phyloP scores from a whole-genome alignment of 345 rosid genomes.

The Lumnitzera racemosa region DNA sequence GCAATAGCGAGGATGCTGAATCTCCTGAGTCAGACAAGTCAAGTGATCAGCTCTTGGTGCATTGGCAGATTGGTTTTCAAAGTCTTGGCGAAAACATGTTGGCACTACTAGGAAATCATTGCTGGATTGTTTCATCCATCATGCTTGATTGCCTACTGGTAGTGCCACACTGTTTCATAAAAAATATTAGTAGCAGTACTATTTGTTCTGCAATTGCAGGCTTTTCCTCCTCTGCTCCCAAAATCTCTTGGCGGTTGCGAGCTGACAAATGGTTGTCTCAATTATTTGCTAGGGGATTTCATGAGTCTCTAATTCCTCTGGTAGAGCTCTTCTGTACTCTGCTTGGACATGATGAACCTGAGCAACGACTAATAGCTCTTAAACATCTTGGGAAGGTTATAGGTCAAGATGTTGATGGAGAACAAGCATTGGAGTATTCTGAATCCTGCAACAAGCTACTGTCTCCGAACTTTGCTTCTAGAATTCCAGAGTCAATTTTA shows the following conservation, averaged over 20 bases:
- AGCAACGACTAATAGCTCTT: constrained; percentile 65
- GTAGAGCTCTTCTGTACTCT: constrained; percentile 45
- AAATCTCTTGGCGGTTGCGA: constrained; percentile 61
- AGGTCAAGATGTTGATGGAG: constrained; percentile 43
- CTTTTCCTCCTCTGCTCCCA: constrained; percentile 56
- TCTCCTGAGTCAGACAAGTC: constrained; percentile 21
- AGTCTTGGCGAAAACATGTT: constrained; percentile 43
- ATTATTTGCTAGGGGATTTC: constrained; percentile 37
- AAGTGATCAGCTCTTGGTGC: constrained; percentile 23
- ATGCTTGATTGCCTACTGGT: constrained; percentile 63
- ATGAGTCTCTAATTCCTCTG: constrained; percentile 41
- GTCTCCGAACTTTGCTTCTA: constrained; percentile 24
- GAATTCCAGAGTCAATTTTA: constrained; percentile 35
- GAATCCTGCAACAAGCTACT: constrained; percentile 21
- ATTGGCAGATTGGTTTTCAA: constrained; percentile 43
- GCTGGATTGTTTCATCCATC: constrained; percentile 69
- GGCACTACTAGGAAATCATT: constrained; percentile 40
- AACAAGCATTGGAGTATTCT: constrained; percentile 22
- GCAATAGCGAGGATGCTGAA: constrained; percentile 23
- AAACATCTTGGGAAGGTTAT: constrained; percentile 54
- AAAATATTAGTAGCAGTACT: constrained; percentile 28
- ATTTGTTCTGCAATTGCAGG: constrained; percentile 42
- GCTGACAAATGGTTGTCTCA: constrained; percentile 63
- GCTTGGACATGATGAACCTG: constrained; percentile 74
- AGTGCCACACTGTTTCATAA: constrained; percentile 37